phyloP scores from a whole-genome alignment of 202 grass and related monocot genomes.

The Digitaria exilis region DNA sequence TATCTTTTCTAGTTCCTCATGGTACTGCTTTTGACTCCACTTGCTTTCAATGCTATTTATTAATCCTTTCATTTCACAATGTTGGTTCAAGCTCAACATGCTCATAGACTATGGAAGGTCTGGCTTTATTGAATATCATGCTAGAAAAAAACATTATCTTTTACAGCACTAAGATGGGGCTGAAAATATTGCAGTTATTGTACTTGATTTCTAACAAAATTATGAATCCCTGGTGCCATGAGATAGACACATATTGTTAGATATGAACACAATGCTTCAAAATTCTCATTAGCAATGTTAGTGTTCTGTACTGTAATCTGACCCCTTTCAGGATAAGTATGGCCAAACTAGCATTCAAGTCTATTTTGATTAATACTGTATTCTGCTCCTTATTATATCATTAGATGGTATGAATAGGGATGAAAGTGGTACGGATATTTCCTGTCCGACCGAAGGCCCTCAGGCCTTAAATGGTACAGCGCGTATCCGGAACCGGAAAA shows the following conservation, averaged over 20 bases:
- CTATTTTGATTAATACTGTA: neutral
- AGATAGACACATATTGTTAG: neutral
- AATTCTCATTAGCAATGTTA: neutral
- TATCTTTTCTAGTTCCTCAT: neutral
- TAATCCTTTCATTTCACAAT: neutral
- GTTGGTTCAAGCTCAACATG: neutral
- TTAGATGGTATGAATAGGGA: slow-evolving; percentile 27
- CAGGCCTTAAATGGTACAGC: too few species aligned
- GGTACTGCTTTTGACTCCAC: neutral
- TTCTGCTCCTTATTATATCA: slow-evolving; percentile 14
- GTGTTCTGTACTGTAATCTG: slow-evolving; percentile 11
- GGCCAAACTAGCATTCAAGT: neutral
- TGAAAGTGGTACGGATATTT: too few species aligned
- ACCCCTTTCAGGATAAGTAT: neutral
- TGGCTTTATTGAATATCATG: neutral
- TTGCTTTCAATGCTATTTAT: slow-evolving; percentile 11
- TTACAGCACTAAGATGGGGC: neutral
- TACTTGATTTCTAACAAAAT: neutral
- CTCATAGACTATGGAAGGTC: neutral
- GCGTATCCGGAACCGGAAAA: too few species aligned
- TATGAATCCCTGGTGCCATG: neutral
- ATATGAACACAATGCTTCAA: neutral
- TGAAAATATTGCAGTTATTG: neutral
- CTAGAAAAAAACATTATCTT: neutral
- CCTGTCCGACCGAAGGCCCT: too few species aligned